Base-by-base conservation (phyloP, 1,139 yeast genomes). In the Schwanniomyces etchellsii region DNA sequence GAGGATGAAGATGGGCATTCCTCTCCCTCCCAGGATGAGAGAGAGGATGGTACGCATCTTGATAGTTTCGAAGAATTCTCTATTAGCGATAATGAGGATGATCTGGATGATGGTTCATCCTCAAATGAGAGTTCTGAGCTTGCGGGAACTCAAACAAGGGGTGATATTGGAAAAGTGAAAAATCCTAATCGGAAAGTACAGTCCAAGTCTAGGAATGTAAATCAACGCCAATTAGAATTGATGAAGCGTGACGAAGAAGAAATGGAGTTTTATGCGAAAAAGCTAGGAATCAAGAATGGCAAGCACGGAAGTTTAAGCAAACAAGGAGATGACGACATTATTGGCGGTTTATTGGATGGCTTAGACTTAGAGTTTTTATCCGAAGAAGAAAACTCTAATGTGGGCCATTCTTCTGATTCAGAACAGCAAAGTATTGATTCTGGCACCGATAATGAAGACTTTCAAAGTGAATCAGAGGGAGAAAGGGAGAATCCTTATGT, bases 401-500 rank as follows among this genome's bases (percentile, higher is more conserved):
- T 12, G 13, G n/a, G n/a, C n/a, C n/a, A n/a, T n/a, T 4, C 20
- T 10, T 14, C 26, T 13, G 29, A 31, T 16, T 7, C 9, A 7
- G 25, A 23, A 13, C 9, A 7, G 7, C 6, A 14, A 6, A 11
- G 11, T 6, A 25, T 9, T 10, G 28, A 15, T 12, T 58, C 56
- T 13, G 69, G 65, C 28, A 72, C 63, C n/a, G 76, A 64, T 15
- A 73, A 65, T 28, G 59, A 59, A 42, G 40, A 52, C 18, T 64
- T 51, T 16, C 5, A 11, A 16, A 35, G 42, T 17, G 34, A 26
- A 12, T 23, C 29, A 18, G 48, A 48, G 9, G 59, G 46, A 17
- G 48, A 40, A 31, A 74, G 66, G 38, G 94, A 85, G 46, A 88
- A 88, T 45, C 96, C 97, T 3, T 88, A 81, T 47, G 77, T 83